Conservation (phyloP, 2,329 filamentous ascomycete species). For the Colletotrichum neosansevieriae region DNA sequence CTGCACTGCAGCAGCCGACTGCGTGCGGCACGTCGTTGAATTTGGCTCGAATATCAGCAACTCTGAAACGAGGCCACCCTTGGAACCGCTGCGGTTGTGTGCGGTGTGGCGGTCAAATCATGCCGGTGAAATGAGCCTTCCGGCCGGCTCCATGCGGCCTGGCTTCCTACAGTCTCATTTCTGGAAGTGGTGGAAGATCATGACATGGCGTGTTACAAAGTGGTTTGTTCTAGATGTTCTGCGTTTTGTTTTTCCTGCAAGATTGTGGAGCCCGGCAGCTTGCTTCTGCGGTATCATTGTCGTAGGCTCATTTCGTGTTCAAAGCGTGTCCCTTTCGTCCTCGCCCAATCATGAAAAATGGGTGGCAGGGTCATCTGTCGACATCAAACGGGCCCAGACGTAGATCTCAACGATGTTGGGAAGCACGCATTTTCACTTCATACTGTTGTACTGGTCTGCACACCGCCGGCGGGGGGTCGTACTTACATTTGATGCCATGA, state of each 20-base stretch:
- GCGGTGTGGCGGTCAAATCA: not conserved
- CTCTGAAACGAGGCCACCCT: slow-evolving; percentile 1
- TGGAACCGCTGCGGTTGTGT: not conserved
- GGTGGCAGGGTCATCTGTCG: not conserved
- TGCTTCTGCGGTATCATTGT: not conserved
- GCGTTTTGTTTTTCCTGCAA: not conserved
- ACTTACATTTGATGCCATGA: slow-evolving; percentile 16
- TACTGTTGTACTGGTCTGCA: not conserved
- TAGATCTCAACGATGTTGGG: not conserved
- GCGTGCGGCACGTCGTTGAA: slow-evolving; percentile 10
- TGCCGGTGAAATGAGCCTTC: slow-evolving; percentile 2
- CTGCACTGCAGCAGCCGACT: slow-evolving; percentile 10
- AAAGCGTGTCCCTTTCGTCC: too few relatives aligned
- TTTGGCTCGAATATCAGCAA: slow-evolving; percentile 17
- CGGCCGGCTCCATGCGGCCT: not conserved
- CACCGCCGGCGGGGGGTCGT: not conserved
- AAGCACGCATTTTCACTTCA: not conserved
- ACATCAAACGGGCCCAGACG: not conserved
- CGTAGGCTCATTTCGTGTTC: not conserved
- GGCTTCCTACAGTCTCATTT: not conserved
- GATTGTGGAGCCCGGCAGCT: not conserved
- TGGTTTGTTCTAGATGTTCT: slow-evolving; percentile 9
- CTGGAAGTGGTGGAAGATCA: not conserved
- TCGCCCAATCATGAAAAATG: not conserved
- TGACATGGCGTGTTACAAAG: not conserved